These are phyloP conservation scores for Talaromyces sp. DNA, from an alignment of 2,329 filamentous ascomycete species.

Conservation along the genomic window DNA sequence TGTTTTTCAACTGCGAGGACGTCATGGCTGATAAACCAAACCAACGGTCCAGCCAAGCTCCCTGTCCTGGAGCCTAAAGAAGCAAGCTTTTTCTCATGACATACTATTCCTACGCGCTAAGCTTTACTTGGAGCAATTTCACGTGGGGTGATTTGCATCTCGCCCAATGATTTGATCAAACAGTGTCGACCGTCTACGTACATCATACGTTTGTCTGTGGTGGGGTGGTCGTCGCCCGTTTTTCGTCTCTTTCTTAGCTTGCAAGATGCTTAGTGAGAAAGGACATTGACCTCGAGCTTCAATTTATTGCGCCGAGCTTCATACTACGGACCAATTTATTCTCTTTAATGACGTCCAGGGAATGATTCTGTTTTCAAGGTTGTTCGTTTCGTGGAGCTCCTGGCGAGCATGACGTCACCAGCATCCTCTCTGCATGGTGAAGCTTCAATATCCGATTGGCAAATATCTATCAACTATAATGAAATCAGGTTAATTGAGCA, in stretches of 20 bases:
- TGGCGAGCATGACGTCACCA: neutral
- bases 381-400: neutral
- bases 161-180: neutral
- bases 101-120: neutral
- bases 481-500: neutral
- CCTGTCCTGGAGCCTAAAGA: neutral
- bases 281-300: neutral
- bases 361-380: neutral
- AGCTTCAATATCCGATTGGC: neutral
- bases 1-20: neutral
- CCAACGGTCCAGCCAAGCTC: neutral
- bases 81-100: conserved; percentile 5
- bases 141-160: neutral
- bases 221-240: neutral
- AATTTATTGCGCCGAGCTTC: neutral
- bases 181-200: neutral
- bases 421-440: neutral
- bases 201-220: neutral
- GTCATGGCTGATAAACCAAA: neutral
- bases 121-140: neutral
- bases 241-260: neutral
- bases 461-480: neutral
- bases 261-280: neutral
- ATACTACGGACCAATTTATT: neutral
- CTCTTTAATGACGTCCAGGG: neutral